Evolutionary conservation across 768 basidiomycete genomes (phyloP).

Genomic region (Tulasnella sp.): DNA sequence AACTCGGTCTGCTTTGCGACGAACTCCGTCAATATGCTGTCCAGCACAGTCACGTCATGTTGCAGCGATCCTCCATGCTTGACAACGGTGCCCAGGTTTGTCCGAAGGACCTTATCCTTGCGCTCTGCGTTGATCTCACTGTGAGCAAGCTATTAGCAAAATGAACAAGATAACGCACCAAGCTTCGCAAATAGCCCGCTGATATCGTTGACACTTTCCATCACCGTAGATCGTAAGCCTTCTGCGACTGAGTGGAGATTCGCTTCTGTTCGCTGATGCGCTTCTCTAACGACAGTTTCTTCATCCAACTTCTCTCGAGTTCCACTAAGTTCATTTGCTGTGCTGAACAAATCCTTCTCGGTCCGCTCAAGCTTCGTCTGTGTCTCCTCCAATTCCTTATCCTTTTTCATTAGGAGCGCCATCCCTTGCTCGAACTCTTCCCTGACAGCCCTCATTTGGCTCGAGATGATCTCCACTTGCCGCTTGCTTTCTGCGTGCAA

Average conservation of each 20-base stretch:
- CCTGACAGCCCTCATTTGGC: constrained; percentile 60
- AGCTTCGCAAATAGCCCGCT: constrained; percentile 66
- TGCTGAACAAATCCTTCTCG: constrained; percentile 39
- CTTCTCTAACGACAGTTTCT: constrained; percentile 63
- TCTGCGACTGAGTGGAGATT: constrained; percentile 58
- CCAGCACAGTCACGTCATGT: constrained; percentile 39
- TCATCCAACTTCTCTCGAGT: constrained; percentile 58
- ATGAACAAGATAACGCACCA: constrained; percentile 35
- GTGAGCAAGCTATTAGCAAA: background rate
- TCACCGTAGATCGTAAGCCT: constrained; percentile 48
- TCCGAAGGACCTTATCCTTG: constrained; percentile 46
- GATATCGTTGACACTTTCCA: constrained; percentile 61
- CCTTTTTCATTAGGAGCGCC: constrained; percentile 54
- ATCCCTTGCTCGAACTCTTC: constrained; percentile 92
- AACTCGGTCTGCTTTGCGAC: constrained; percentile 42
- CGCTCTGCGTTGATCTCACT: constrained; percentile 40
- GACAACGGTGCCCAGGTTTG: constrained; percentile 53
- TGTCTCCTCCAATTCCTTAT: constrained; percentile 59
- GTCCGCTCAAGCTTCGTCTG: constrained; percentile 42
- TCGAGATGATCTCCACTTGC: constrained; percentile 71
- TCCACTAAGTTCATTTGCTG: constrained; percentile 43
- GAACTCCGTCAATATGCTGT: constrained; percentile 48
- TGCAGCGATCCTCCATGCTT: constrained; percentile 49
- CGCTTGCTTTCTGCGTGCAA: constrained; percentile 73
- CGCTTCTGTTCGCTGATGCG: constrained; percentile 62